Base-by-base conservation (phyloP, 768 basidiomycete species). In the Cyclocybe aegerita region DNA sequence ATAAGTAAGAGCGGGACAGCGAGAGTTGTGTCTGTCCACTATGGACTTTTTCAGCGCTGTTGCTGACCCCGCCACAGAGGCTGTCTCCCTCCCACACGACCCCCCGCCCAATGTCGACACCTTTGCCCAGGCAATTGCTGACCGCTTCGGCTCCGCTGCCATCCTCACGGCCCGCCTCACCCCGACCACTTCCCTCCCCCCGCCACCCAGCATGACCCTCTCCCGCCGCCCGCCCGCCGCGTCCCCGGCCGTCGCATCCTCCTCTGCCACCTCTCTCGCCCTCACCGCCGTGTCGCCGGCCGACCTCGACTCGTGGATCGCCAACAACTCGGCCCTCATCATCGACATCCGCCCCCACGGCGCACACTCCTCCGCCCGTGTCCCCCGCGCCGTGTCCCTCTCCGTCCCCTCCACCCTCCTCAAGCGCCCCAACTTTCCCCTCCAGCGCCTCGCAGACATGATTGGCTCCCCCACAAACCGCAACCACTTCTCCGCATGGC, bases 361-460 rank as follows among this genome's bases (percentile, higher is more conserved):
- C 12, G 81, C 86, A 6, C 87, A 82, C 65, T 69, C 81, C 5
- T 61, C 77, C 7, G 83, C 84, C 16, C 86, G 93, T 43, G 58
- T 97, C 30, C 78, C 78, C 36, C 60, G 69, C 42, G 86, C 93
- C 7, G 72, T 97, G 46, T 92, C 92, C 42, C 81, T 98, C 54
- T 90, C 90, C 41, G 90, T 97, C 4, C 95, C 96, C 1, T 93
- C 95, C 2, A 98, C 94, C 0, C 85, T 98, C 15, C 85, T 98
- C 64, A 93, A 93, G 55, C 85, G 95, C 0, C 93, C 93, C 1
- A 76, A 86, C 3, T 96, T 93, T 72, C 86, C 90, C 23, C 78
- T 96, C 7, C 75, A 82, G 37, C 85, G 85, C 37, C 78, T 98
- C 23, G 72, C 80, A 6, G 82, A 82, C 23, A 94, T 95, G 87